Conservation (phyloP, 1,139 yeast genomes). For the Magnusiomyces ingens region DNA sequence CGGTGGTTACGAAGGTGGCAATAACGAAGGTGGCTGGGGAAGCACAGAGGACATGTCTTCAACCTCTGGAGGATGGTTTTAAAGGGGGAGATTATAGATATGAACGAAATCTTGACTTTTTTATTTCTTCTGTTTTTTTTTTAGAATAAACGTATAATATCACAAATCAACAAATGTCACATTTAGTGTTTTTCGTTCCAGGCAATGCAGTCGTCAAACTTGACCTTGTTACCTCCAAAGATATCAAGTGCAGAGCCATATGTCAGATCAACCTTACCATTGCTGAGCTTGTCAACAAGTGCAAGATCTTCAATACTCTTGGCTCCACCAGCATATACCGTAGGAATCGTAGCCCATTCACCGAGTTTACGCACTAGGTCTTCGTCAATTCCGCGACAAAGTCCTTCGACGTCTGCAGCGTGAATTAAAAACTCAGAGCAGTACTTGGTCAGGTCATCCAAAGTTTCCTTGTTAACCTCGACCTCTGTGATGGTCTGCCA, state of each 20-base stretch:
- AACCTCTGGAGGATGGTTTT: conserved; percentile 2
- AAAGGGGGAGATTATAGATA: neutral
- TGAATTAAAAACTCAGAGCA: conserved; percentile 87
- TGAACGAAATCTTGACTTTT: neutral
- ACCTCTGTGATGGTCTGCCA: conserved; percentile 87
- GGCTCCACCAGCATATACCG: conserved; percentile 98
- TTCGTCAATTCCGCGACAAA: conserved; percentile 86
- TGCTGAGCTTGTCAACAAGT: conserved; percentile 57
- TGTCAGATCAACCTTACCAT: conserved; percentile 82
- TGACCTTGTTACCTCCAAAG: conserved; percentile 81
- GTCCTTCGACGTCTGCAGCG: conserved; percentile 98
- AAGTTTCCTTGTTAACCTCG: conserved; percentile 47
- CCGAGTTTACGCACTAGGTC: conserved; percentile 63
- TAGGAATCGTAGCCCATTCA: conserved; percentile 70
- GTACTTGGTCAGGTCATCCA: conserved; percentile 49
- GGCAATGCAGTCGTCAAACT: conserved; percentile 59
- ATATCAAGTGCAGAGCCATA: conserved; percentile 90
- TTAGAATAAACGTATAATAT: too few relatives aligned
- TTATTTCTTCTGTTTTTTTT: too few relatives aligned
- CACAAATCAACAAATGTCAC: too few relatives aligned
- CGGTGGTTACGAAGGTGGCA: conserved; percentile 1
- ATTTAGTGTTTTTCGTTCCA: conserved; percentile 48
- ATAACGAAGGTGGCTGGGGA: conserved; percentile 2
- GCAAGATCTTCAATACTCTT: conserved; percentile 60
- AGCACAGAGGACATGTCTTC: neutral